These are phyloP conservation scores for Claviceps quebecensis DNA, from an alignment of 2,329 filamentous ascomycete genomes.

Conservation along the genomic window DNA sequence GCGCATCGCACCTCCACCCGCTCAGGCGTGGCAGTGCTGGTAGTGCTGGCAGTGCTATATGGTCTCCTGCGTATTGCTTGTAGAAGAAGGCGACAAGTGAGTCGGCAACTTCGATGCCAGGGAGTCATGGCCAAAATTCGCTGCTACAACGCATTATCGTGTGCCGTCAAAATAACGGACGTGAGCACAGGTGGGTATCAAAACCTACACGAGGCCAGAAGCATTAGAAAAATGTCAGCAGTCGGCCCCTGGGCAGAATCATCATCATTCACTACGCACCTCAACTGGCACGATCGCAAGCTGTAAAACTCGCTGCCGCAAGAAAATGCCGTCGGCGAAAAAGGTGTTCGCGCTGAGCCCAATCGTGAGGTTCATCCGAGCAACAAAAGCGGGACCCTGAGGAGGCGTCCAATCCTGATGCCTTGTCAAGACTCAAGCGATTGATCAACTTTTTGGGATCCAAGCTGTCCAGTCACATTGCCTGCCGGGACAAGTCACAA, in stretches of 20 bases:
- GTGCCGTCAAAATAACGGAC: not conserved
- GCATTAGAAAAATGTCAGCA: not conserved
- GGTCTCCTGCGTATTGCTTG: not conserved
- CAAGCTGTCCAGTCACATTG: not conserved
- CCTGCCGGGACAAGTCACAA: not conserved
- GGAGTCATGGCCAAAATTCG: not conserved
- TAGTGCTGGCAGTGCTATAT: slow-evolving; percentile 9
- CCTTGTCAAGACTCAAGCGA: too few relatives aligned
- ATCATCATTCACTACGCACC: not conserved
- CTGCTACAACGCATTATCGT: not conserved
- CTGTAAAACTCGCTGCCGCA: too few relatives aligned
- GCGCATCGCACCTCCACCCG: slow-evolving; percentile 32
- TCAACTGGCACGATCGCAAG: too few relatives aligned
- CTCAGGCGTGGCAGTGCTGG: slow-evolving; percentile 14
- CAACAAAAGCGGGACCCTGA: too few relatives aligned
- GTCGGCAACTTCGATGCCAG: not conserved
- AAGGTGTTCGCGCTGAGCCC: too few relatives aligned
- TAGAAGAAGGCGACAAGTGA: not conserved
- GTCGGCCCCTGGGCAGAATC: too few relatives aligned
- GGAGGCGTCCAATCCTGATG: too few relatives aligned
- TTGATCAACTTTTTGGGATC: not conserved
- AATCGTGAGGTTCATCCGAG: too few relatives aligned
- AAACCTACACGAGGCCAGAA: not conserved
- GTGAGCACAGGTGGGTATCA: not conserved
- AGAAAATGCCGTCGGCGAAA: too few relatives aligned